These are phyloP conservation scores for Lepidium didymum DNA, from an alignment of 345 rosid genomes.

Conservation along the genomic window DNA sequence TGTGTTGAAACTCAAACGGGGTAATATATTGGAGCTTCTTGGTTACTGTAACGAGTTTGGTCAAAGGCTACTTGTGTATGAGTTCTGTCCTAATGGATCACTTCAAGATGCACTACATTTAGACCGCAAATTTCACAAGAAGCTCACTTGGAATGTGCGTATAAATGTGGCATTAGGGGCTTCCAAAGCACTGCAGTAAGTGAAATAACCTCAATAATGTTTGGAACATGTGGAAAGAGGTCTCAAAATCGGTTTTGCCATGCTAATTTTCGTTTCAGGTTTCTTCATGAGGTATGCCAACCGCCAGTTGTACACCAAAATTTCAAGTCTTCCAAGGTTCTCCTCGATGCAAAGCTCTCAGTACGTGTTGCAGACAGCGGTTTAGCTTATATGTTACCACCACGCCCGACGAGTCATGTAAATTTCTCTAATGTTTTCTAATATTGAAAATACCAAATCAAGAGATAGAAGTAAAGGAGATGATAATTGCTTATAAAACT, in stretches of 20 bases:
- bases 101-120: constrained; percentile 74
- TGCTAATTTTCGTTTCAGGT: constrained; percentile 31
- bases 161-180: constrained; percentile 71
- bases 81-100: constrained; percentile 58
- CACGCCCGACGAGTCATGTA: constrained; percentile 59
- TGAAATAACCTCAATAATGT: constrained; percentile 10
- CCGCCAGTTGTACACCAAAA: constrained; percentile 71
- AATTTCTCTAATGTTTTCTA: neutral
- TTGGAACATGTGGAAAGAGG: neutral
- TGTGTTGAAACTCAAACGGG: constrained; percentile 56
- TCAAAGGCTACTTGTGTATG: constrained; percentile 62
- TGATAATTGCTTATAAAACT: neutral
- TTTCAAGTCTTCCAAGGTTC: constrained; percentile 75
- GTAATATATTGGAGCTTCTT: constrained; percentile 60
- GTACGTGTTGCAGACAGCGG: constrained; percentile 78
- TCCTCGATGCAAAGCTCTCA: constrained; percentile 58
- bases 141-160: constrained; percentile 73
- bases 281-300: constrained; percentile 78
- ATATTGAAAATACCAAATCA: neutral
- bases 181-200: constrained; percentile 91
- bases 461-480: neutral
- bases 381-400: constrained; percentile 51
- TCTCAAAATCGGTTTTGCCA: neutral
- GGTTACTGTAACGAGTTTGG: constrained; percentile 85
- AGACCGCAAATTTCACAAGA: constrained; percentile 50